Evolutionary conservation across 179 eudicot genomes (phyloP).

Genomic region (Patellifolia procumbens): DNA sequence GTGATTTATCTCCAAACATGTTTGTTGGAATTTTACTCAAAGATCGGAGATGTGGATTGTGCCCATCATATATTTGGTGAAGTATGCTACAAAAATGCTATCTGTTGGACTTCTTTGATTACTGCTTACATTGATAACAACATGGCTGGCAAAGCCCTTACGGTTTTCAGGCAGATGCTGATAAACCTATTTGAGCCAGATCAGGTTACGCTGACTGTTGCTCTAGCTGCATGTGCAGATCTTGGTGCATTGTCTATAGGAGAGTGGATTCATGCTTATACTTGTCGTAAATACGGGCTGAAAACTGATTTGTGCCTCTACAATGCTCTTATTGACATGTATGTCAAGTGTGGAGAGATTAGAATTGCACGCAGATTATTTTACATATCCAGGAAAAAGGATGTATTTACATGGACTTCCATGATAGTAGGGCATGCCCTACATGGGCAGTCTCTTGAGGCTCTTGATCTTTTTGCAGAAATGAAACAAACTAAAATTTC

Average conservation of each 20-base stretch:
- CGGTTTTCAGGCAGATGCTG: conserved; percentile 45
- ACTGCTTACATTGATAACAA: conserved; percentile 42
- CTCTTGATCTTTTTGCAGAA: conserved; percentile 41
- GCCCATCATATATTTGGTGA: conserved; percentile 47
- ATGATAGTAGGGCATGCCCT: conserved; percentile 61
- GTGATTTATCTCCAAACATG: conserved; percentile 39
- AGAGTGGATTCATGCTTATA: conserved; percentile 44
- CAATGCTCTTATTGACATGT: conserved; percentile 56
- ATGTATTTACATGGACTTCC: conserved; percentile 60
- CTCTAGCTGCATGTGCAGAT: conserved; percentile 54
- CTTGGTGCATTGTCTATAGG: conserved; percentile 55
- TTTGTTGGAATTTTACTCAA: conserved; percentile 40
- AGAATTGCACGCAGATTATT: conserved; percentile 42
- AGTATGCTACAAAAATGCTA: conserved; percentile 44
- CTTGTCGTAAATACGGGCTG: conserved; percentile 24
- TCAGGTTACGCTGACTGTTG: conserved; percentile 46
- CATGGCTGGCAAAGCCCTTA: conserved; percentile 40
- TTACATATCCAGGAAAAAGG: conserved; percentile 32
- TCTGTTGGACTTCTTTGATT: conserved; percentile 59
- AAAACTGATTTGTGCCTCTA: conserved; percentile 35
- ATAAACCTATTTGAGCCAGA: conserved; percentile 41
- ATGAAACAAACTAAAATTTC: conserved; percentile 33
- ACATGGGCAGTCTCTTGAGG: conserved; percentile 46
- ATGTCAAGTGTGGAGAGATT: conserved; percentile 55
- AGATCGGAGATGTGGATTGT: conserved; percentile 29